Conservation (phyloP, 2,329 filamentous ascomycete species). For the Chalaropsis ovoidea region DNA sequence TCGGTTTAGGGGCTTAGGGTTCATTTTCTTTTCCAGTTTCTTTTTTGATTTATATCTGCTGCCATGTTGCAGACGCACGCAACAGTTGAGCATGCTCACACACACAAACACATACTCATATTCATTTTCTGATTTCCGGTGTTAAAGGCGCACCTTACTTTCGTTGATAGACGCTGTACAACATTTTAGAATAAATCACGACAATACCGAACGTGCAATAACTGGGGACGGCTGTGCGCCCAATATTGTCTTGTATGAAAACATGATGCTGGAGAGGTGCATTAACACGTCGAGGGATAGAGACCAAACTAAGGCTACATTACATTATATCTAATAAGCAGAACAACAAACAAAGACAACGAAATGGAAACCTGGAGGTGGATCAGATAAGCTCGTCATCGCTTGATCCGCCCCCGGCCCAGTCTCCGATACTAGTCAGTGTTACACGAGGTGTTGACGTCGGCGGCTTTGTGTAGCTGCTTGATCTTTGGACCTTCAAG, state of each 20-base stretch:
- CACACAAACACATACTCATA: conserved; percentile 1
- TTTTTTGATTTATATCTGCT: conserved; percentile 3
- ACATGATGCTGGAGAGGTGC: neutral
- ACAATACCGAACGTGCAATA: neutral
- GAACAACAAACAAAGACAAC: neutral
- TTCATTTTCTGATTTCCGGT: conserved; percentile 2
- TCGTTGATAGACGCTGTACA: conserved; percentile 2
- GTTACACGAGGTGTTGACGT: neutral
- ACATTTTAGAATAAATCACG: neutral
- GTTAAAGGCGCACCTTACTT: neutral
- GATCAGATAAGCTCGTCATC: conserved; percentile 22
- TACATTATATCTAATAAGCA: neutral
- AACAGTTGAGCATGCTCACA: neutral
- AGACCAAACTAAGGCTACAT: neutral
- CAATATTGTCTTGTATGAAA: neutral
- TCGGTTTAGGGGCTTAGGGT: neutral
- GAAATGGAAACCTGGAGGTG: neutral
- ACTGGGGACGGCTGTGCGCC: neutral
- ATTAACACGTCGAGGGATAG: neutral
- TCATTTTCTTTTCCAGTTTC: neutral
- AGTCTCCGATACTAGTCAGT: conserved; percentile 18
- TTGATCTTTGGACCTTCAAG: neutral
- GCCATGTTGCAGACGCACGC: neutral
- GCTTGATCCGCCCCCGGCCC: conserved; percentile 19
- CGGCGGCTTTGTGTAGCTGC: neutral